Base-by-base conservation (phyloP, 768 basidiomycete species). In the Leccinum imitatum region DNA sequence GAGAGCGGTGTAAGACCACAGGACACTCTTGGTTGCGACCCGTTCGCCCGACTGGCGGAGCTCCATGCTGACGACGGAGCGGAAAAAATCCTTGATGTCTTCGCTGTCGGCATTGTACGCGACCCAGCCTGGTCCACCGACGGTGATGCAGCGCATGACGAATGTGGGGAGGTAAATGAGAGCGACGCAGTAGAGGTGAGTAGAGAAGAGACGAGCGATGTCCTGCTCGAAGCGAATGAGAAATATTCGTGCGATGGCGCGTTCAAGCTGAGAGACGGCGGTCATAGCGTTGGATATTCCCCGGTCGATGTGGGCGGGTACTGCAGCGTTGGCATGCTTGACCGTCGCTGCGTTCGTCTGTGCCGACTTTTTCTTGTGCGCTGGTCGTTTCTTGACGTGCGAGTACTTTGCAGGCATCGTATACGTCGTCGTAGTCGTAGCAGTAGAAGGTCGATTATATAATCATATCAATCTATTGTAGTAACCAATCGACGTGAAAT, bases 1-100 rank as follows among this genome's bases (percentile, higher is more conserved):
- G 30, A 90, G 74, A 33, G 87, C 89, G 2, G 89, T 90, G 72
- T 90, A 90, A 1, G 86, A 87, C 89, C 89, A 90, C 57, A 90
- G 73, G 19, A 90, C 86, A 65, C 86, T 88, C 79, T 89, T 90
- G 8, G 89, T 90, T 8, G 89, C 89, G 19, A 90, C 87, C 31
- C 89, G 80, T 64, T 90, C 89, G 17, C 89, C 89, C 0, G 87
- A 86, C 71, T 91, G 87, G 30, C 89, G 80, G 73, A 91, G 80
- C 69, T 91, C 89, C 88, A 91, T 90, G 60, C 80, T 81, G 61
- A 91, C 83, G 51, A 81, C 82, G 1, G 84, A 79, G 17, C 89
- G 79, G 71, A 90, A 85, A 69, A 88, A 89, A 66, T 90, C 88
- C 61, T 87, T 90, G 69, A 91, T 79, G 58, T 87, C 87, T 58